Base-by-base conservation (phyloP, 2,329 filamentous ascomycete species). In the Aspergillus versicolor region DNA sequence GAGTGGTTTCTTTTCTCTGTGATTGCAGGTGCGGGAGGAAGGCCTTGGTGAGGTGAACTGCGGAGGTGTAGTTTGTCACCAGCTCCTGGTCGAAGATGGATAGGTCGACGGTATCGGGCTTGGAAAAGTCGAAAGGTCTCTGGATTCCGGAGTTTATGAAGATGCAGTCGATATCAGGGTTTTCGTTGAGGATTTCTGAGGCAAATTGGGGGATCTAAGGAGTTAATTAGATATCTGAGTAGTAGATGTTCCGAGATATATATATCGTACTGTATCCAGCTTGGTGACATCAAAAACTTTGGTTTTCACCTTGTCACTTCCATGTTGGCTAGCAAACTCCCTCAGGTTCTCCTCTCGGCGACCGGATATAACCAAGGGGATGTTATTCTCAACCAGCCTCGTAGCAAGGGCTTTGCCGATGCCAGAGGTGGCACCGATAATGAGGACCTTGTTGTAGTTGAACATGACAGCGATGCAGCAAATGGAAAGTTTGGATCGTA, bases 121-220 rank as follows among this genome's bases (percentile, higher is more conserved):
- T 74, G 21, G 75, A 72, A 62, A 82, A 82, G 64, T 82, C 74
- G 58, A 81, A 75, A 9, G 71, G 71, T 8, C 80, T 73, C 65
- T 83, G 81, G 32, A 83, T 79, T n/a, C 81, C 81, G 1, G 79
- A 77, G 67, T 83, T 83, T 48, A 83, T 65, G 56, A 83, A 73
- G n/a, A 83, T 67, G 56, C 76, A 78, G 63, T 83, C 81, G 3
- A 84, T 67, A 58, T 82, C 81, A 0, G 80, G 75, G 59, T 83
- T 77, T 52, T 74, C 72, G 30, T 65, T 67, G 19, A 73, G 77
- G 38, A 73, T 57, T 45, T 67, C 67, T 2, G 61, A 52, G 3
- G 59, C 55, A 43, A 64, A 65, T 40, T 57, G 32, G 27, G 59
- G 52, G 30, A 67, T 65, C 61, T 67, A 46, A 8, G 27, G 13